Base-by-base conservation (phyloP, 805 yeast genomes). In the Maudiozyma bulderi region DNA sequence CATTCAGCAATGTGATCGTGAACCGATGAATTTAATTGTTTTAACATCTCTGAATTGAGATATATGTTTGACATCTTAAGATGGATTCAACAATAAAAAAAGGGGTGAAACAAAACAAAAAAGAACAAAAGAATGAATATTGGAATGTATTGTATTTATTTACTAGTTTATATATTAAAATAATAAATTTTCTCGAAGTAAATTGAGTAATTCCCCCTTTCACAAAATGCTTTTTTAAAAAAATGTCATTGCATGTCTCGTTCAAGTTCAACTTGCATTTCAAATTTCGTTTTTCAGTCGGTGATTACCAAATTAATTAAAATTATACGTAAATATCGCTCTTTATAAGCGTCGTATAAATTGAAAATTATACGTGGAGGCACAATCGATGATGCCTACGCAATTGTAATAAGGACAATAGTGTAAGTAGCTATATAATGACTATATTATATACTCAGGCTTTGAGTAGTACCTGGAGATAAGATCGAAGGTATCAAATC, bases 1-100 rank as follows among this genome's bases (percentile, higher is more conserved):
- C 98, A 98, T 5, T 91, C 96, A 2, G 57, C 43, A 14, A 61
- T 48, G 47, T 59, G 59, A n/a, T 51, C 61, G 44, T 61, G 63
- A 8, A 61, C 58, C 1, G 64, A 55, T 5, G 56, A 53, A 45
- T 61, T 61, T 54, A 59, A 46, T 42, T 60, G 63, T 32, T 59
- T 56, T 33, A 60, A 46, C 62, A 59, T 58, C 11, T 60, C 58
- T 28, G 61, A 50, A 49, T 55, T 58, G 43, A 61, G 46, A 41
- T 57, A 54, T 29, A 57, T 51, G 26, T 60, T 57, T 20, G 62
- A 49, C 62, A 60, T 59, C 14, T 10, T 40, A 1, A 8, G 26
- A 37, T 11, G 8, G 28, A 28, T 28, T 6, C 41, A 34, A 43
- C 8, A 15, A 15, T 4, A 43, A 30, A 20, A 39, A 39, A 28